phyloP scores from a whole-genome alignment of 2,329 filamentous ascomycete genomes.

The Claviceps spartinae region DNA sequence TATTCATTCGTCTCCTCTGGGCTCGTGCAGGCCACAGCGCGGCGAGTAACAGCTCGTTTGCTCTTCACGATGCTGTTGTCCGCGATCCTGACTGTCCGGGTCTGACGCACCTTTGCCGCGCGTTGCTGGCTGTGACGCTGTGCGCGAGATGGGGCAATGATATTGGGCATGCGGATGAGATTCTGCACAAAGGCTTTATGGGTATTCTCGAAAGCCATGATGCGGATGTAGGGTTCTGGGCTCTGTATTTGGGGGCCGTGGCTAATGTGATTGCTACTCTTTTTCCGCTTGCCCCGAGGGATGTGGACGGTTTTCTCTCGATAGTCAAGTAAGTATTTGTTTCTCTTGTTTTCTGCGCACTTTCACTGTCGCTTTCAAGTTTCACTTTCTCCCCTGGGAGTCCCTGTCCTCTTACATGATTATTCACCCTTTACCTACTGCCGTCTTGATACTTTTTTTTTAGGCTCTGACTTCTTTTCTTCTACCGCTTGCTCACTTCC shows the following conservation, averaged over 20 bases:
- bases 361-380: neutral
- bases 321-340: constrained; percentile 23
- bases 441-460: neutral
- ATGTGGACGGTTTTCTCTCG: constrained; percentile 19
- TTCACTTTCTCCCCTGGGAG: neutral
- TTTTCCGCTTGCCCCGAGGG: constrained; percentile 27
- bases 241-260: constrained; percentile 37
- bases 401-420: no score
- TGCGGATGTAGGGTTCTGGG: constrained; percentile 34
- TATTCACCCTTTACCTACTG: no score
- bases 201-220: constrained; percentile 25
- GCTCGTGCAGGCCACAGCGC: constrained; percentile 31
- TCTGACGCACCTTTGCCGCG: constrained; percentile 57
- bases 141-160: constrained; percentile 63
- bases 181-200: constrained; percentile 29
- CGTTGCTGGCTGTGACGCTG: constrained; percentile 55
- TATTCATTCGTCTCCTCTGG: constrained; percentile 41
- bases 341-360: neutral
- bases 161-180: constrained; percentile 33
- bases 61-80: constrained; percentile 58
- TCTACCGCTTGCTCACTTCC: neutral
- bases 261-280: constrained; percentile 29
- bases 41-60: constrained; percentile 48
- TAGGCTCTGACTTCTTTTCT: neutral
- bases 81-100: constrained; percentile 58